These are phyloP conservation scores for apple (Malus domestica) DNA, from an alignment of 306 rosid species.

Conservation along the genomic window ASM211411v1 NC_041805.1:3890501-3891000, in stretches of 20 bases:
- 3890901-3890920: no score
- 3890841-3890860: neutral
- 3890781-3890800: neutral
- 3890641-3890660: neutral
- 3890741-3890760: conserved; percentile 24
- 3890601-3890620: conserved; percentile 27
- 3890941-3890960: no score
- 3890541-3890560: neutral
- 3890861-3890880: conserved; percentile 5
- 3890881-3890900: neutral
- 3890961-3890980: no score
- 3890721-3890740: conserved; percentile 31
- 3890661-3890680: conserved; percentile 10
- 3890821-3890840: no score
- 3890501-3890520: no score
- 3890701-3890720: conserved; percentile 21
- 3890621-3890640: neutral
- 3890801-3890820: neutral
- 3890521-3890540: no score
- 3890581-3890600: conserved; percentile 7
- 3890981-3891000: no score
- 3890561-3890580: neutral
- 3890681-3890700: conserved; percentile 16
- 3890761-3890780: conserved; percentile 52
- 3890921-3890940: no score